A percentile compares a stretch with the other conserved stretches of the same genome.
phyloP scores from a whole-genome alignment of 2,329 filamentous ascomycete genomes.

The Neonectria punicea region DNA sequence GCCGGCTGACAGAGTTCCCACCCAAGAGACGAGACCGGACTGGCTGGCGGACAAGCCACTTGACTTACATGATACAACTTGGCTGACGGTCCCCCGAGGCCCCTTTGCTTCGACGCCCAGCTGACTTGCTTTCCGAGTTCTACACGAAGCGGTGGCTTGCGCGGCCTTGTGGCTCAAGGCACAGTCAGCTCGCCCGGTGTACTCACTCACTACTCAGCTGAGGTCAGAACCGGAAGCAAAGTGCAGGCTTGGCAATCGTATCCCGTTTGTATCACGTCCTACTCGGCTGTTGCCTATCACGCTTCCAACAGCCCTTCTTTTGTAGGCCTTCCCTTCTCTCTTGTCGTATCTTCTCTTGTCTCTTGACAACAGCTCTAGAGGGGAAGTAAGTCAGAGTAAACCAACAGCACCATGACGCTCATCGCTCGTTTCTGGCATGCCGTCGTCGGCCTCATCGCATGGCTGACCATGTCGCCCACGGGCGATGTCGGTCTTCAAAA shows the following conservation, averaged over 20 bases:
- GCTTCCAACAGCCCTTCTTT: neutral
- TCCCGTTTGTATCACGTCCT: neutral
- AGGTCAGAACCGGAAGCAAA: constrained; percentile 1
- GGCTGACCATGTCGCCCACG: constrained; percentile 34
- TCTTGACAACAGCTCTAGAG: too few relatives aligned
- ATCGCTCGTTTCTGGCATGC: constrained; percentile 33
- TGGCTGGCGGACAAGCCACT: too few relatives aligned
- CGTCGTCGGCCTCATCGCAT: constrained; percentile 30
- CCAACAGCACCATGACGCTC: constrained; percentile 28
- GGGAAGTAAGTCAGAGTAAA: neutral
- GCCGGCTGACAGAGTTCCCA: too few relatives aligned
- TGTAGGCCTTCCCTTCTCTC: neutral
- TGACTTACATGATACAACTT: too few relatives aligned
- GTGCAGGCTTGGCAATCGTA: neutral
- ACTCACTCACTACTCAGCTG: neutral
- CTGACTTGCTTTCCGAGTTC: too few relatives aligned
- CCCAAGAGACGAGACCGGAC: too few relatives aligned
- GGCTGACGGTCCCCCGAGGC: too few relatives aligned
- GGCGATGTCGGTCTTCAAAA: constrained; percentile 17
- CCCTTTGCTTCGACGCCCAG: too few relatives aligned
- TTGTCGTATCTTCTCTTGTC: too few relatives aligned
- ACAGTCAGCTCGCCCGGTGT: constrained; percentile 3
- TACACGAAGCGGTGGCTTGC: neutral
- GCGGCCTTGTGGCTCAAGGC: neutral
- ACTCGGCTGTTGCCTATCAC: neutral